Percentiles rank a stretch among this genome's conserved stretches.
Evolutionary conservation across 139 green algal genomes (phyloP).

Genomic region (Closterium sp.): DNA sequence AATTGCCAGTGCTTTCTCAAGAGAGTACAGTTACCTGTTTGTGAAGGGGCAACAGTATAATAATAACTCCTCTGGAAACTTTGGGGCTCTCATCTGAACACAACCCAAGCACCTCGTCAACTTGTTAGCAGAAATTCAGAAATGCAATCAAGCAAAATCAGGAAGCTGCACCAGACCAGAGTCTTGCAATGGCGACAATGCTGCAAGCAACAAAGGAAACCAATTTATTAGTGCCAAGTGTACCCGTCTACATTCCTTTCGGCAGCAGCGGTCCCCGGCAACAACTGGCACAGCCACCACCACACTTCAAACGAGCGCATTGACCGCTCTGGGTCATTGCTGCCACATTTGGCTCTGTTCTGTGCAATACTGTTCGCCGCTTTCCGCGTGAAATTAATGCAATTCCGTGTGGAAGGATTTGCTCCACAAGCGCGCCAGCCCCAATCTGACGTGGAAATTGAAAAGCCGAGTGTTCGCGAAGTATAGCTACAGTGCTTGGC

Average conservation of each 20-base stretch:
- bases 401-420: not conserved
- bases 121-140: not conserved
- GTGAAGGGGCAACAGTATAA: too few relatives aligned
- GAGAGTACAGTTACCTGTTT: too few relatives aligned
- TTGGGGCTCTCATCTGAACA: too few relatives aligned
- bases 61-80: too few relatives aligned
- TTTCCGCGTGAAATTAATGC: too few relatives aligned
- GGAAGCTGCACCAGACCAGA: not conserved
- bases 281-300: too few relatives aligned
- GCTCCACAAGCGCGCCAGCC: not conserved
- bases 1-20: too few relatives aligned
- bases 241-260: not conserved
- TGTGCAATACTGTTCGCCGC: too few relatives aligned
- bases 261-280: not conserved
- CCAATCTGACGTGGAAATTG: not conserved
- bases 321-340: too few relatives aligned
- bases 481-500: not conserved
- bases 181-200: not conserved
- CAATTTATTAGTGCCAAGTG: not conserved
- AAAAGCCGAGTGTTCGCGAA: not conserved
- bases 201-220: not conserved
- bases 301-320: too few relatives aligned
- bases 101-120: not conserved
- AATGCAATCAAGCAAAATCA: not conserved
- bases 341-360: too few relatives aligned